phyloP scores from a whole-genome alignment of 805 yeast species.

The Myxozyma kluyveri region DNA sequence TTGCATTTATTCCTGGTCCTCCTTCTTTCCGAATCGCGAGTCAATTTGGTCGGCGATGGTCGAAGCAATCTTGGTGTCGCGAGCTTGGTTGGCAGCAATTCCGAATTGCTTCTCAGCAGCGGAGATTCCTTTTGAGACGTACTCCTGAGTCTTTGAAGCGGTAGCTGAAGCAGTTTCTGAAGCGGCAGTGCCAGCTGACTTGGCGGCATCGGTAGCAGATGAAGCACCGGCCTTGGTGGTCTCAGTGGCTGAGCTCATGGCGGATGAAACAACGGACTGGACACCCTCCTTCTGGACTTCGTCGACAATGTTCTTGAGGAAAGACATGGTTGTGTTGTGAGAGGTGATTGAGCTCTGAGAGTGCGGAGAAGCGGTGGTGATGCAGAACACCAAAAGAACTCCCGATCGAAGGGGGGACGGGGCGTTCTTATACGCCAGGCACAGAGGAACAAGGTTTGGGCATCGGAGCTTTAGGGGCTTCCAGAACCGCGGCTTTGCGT shows the following conservation, averaged over 20 bases:
- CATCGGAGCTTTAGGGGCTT: no score
- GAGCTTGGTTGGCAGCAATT: slow-evolving; percentile 14
- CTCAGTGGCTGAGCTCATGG: slow-evolving; percentile 6
- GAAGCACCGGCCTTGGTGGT: slow-evolving; percentile 1
- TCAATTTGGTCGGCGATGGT: slow-evolving; percentile 21
- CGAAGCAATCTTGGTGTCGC: slow-evolving; percentile 22
- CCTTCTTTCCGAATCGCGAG: not conserved
- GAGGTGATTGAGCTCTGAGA: no score
- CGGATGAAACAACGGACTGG: slow-evolving; percentile 8
- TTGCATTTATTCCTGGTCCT: not conserved
- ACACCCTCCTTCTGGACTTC: slow-evolving; percentile 5
- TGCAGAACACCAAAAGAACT: no score
- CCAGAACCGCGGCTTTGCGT: no score
- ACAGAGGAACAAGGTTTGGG: no score
- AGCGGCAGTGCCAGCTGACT: slow-evolving; percentile 5
- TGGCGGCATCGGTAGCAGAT: slow-evolving; percentile 3
- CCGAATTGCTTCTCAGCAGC: slow-evolving; percentile 20
- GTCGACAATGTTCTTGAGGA: slow-evolving; percentile 12
- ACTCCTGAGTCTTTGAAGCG: slow-evolving; percentile 10
- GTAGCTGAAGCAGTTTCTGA: slow-evolving; percentile 6
- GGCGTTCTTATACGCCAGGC: no score
- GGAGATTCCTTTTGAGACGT: slow-evolving; percentile 21
- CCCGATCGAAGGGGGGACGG: no score
- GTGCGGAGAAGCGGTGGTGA: not conserved
- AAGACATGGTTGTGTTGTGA: slow-evolving; percentile 12